phyloP scores from a whole-genome alignment of 208 protist genomes.

The Acanthamoeba sp. region DNA sequence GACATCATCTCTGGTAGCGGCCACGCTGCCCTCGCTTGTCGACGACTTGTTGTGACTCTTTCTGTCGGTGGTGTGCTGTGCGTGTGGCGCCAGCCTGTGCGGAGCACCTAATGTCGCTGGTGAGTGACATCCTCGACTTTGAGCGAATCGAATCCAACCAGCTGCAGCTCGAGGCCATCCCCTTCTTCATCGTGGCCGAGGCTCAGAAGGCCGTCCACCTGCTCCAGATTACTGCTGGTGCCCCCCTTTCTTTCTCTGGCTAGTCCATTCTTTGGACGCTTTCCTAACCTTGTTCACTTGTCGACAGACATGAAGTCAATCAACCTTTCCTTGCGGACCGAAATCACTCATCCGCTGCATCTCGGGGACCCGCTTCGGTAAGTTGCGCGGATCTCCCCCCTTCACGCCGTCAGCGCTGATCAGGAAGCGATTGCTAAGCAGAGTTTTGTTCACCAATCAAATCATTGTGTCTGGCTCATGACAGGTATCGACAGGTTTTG shows the following conservation, averaged over 20 bases:
- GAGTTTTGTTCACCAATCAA: too few relatives aligned
- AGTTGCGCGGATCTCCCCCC: too few relatives aligned
- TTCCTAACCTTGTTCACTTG: not conserved
- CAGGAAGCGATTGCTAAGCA: too few relatives aligned
- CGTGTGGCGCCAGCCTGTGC: not conserved
- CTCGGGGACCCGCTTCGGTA: too few relatives aligned
- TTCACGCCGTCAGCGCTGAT: too few relatives aligned
- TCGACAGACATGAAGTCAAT: not conserved
- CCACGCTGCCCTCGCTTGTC: not conserved
- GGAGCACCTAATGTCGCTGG: constrained; percentile 21
- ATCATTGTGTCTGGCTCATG: too few relatives aligned
- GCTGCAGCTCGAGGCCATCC: not conserved
- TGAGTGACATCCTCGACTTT: constrained; percentile 47
- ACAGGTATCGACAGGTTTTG: constrained; percentile 20
- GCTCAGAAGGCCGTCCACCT: not conserved
- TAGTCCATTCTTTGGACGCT: not conserved
- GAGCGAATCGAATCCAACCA: not conserved
- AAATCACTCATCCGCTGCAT: too few relatives aligned
- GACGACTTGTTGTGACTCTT: too few relatives aligned
- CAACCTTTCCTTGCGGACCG: too few relatives aligned
- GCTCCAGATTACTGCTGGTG: not conserved
- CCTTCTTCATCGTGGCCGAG: not conserved
- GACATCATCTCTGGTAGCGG: not conserved
- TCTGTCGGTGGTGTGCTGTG: too few relatives aligned
- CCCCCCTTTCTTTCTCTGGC: not conserved